Conservation (phyloP, 768 basidiomycete genomes). For the Tubosaeta brunneosetosa region DNA sequence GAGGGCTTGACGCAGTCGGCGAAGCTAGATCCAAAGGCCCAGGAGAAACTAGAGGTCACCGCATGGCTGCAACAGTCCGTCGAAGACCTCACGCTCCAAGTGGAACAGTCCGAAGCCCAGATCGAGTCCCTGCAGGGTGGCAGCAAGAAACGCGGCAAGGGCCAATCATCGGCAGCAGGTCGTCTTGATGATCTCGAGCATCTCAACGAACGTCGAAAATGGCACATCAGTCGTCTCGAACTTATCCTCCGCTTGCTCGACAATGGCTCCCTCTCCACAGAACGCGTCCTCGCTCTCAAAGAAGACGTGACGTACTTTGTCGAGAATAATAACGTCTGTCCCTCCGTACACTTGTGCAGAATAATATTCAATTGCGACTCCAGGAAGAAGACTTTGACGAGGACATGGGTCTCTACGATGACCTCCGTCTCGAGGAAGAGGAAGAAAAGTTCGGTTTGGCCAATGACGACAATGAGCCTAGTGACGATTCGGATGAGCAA, state of each 20-base stretch:
- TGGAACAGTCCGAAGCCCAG: slow-evolving; percentile 93
- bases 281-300: slow-evolving; percentile 76
- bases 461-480: slow-evolving; percentile 62
- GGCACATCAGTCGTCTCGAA: slow-evolving; percentile 92
- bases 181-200: slow-evolving; percentile 80
- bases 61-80: slow-evolving; percentile 85
- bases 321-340: slow-evolving; percentile 86
- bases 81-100: slow-evolving; percentile 88
- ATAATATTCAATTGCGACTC: slow-evolving; percentile 15
- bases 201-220: slow-evolving; percentile 89
- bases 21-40: slow-evolving; percentile 94
- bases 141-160: slow-evolving; percentile 83
- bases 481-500: slow-evolving; percentile 68
- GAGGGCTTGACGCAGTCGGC: slow-evolving; percentile 93
- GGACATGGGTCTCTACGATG: slow-evolving; percentile 96
- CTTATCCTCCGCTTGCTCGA: slow-evolving; percentile 89
- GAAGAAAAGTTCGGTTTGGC: slow-evolving; percentile 88
- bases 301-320: slow-evolving; percentile 97
- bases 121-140: slow-evolving; percentile 77
- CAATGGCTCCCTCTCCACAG: slow-evolving; percentile 83
- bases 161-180: slow-evolving; percentile 57
- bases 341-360: slow-evolving; percentile 2
- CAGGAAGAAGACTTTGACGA: slow-evolving; percentile 98
- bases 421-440: slow-evolving; percentile 94
- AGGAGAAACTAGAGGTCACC: slow-evolving; percentile 89